A percentile compares a stretch with the other conserved stretches of the same genome.
Conservation (phyloP, 164 flowering plant genomes). For the Aristolochia fimbriata region DNA sequence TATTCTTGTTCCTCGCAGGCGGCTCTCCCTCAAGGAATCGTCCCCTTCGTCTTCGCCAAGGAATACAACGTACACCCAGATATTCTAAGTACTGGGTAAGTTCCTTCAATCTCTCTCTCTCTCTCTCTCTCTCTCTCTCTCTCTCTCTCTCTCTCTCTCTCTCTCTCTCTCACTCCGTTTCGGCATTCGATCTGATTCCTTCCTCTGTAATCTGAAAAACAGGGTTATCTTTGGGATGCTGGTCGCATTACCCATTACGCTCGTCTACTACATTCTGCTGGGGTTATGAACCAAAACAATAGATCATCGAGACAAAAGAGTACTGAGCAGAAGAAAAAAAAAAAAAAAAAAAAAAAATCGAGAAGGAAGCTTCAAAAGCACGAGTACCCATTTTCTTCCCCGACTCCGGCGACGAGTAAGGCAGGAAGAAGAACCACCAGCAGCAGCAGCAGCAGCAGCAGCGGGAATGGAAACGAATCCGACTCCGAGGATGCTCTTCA, state of each 20-base stretch:
- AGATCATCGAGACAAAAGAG: too few relatives aligned
- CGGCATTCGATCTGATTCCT: background rate
- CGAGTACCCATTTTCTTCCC: too few relatives aligned
- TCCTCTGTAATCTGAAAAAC: constrained; percentile 5
- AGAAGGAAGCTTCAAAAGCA: too few relatives aligned
- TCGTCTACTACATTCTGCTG: constrained; percentile 77
- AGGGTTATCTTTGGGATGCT: constrained; percentile 91
- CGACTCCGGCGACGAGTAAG: too few relatives aligned
- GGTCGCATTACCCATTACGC: constrained; percentile 73
- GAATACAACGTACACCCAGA: constrained; percentile 88
- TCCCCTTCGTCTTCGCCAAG: constrained; percentile 89
- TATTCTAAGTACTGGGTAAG: constrained; percentile 74
- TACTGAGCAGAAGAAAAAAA: too few relatives aligned
- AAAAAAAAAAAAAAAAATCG: too few relatives aligned
- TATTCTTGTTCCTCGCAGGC: constrained; percentile 37
- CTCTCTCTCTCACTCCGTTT: background rate
- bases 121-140: background rate
- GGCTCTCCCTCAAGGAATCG: constrained; percentile 92
- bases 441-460: too few relatives aligned
- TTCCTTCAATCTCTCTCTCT: background rate
- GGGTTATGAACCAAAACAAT: constrained; percentile 46
- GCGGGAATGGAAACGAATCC: background rate
- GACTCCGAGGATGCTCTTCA: constrained; percentile 1
- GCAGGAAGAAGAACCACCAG: too few relatives aligned
- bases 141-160: background rate